phyloP scores from a whole-genome alignment of 306 rosid genomes.

The Erythrophleum fordii region DNA sequence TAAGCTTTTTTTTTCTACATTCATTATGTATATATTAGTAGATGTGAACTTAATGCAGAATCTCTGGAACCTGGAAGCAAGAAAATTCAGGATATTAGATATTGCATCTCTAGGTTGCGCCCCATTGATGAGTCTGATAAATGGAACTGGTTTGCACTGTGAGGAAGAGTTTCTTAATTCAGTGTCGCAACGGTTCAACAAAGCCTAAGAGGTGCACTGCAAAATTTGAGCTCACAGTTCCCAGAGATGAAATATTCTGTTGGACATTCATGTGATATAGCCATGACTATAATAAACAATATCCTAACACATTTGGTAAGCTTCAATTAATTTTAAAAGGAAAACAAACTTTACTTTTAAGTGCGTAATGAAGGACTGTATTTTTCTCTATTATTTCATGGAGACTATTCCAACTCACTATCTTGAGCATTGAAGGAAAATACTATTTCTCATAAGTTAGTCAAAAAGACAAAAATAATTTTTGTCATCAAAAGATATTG shows the following conservation, averaged over 20 bases:
- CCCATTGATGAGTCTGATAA: conserved; percentile 17
- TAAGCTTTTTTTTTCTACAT: not conserved
- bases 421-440: too few relatives aligned
- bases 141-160: not conserved
- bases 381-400: too few relatives aligned
- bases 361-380: too few relatives aligned
- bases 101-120: conserved; percentile 46
- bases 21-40: too few relatives aligned
- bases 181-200: conserved; percentile 29
- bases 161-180: not conserved
- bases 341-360: too few relatives aligned
- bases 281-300: not conserved
- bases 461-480: too few relatives aligned
- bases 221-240: conserved; percentile 25
- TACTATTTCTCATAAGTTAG: too few relatives aligned
- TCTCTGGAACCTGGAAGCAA: conserved; percentile 31
- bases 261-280: conserved; percentile 38
- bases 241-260: conserved; percentile 37
- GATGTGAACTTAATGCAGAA: conserved; percentile 14
- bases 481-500: too few relatives aligned
- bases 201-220: not conserved
- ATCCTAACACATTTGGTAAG: conserved; percentile 22
- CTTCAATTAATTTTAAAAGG: not conserved
- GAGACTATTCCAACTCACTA: too few relatives aligned
- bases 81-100: conserved; percentile 45